Percentiles rank a stretch among this genome's conserved stretches.
Evolutionary conservation across 805 yeast genomes (phyloP).

Genomic region (Blastobotrys parvus): DNA sequence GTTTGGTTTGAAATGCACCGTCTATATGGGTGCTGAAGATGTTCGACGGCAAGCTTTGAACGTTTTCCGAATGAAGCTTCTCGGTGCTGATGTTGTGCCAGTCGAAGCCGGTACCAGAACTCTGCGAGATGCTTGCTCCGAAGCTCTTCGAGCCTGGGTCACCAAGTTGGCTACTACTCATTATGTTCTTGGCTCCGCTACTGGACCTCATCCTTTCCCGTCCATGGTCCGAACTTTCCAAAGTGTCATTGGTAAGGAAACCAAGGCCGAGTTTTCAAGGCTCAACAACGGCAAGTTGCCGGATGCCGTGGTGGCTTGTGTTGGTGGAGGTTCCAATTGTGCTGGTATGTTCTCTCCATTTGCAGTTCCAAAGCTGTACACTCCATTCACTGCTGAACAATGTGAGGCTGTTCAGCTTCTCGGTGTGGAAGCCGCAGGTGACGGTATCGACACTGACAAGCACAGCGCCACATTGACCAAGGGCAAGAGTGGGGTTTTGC

Average conservation of each 20-base stretch:
- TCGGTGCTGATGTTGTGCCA: slow-evolving; percentile 93
- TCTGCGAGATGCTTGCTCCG: slow-evolving; percentile 94
- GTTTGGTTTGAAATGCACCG: slow-evolving; percentile 85
- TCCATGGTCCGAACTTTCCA: slow-evolving; percentile 97
- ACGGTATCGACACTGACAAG: slow-evolving; percentile 78
- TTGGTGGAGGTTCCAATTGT: slow-evolving; percentile 98
- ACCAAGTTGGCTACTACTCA: slow-evolving; percentile 79
- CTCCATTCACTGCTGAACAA: neutral
- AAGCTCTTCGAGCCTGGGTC: slow-evolving; percentile 95
- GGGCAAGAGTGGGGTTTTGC: slow-evolving; percentile 96
- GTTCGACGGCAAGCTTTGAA: slow-evolving; percentile 97
- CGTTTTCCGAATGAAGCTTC: slow-evolving; percentile 92
- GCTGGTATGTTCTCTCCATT: slow-evolving; percentile 95
- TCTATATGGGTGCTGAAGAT: slow-evolving; percentile 99
- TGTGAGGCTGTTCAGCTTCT: slow-evolving; percentile 56
- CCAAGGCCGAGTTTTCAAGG: slow-evolving; percentile 79
- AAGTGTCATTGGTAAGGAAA: slow-evolving; percentile 91
- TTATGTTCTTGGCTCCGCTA: slow-evolving; percentile 95
- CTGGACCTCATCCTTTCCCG: slow-evolving; percentile 99
- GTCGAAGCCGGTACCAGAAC: slow-evolving; percentile 94
- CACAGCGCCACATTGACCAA: slow-evolving; percentile 95
- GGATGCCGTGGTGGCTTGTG: slow-evolving; percentile 94
- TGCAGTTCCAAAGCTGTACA: slow-evolving; percentile 48
- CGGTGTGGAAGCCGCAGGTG: slow-evolving; percentile 99
- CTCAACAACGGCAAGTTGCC: slow-evolving; percentile 79